Conservation (phyloP, 495 filamentous ascomycete species). For the Daldinia childiae region DNA sequence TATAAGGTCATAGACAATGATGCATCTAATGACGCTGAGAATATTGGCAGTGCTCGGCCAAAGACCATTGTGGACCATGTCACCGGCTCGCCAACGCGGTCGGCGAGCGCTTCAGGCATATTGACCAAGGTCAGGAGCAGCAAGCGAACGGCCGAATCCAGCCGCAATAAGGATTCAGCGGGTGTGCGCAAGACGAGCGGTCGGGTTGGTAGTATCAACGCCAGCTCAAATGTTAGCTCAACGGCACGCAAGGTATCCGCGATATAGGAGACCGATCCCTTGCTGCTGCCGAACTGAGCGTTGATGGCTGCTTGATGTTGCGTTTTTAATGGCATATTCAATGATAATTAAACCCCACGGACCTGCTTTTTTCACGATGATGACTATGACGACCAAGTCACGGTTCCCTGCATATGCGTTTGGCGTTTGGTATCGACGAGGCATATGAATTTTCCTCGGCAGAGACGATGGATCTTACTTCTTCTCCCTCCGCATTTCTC, state of each 20-base stretch:
- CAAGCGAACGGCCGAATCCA: slow-evolving; percentile 67
- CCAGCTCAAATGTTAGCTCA: slow-evolving; percentile 41
- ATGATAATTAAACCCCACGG: slow-evolving; percentile 31
- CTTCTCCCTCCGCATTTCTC: slow-evolving; percentile 1
- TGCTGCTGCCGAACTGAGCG: slow-evolving; percentile 6
- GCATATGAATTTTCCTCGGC: slow-evolving; percentile 29
- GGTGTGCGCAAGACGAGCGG: slow-evolving; percentile 92
- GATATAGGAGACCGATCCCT: slow-evolving; percentile 29
- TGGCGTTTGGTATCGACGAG: slow-evolving; percentile 44
- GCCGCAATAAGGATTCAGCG: slow-evolving; percentile 59
- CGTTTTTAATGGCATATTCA: slow-evolving; percentile 35
- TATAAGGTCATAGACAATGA: slow-evolving; percentile 65
- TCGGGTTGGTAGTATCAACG: slow-evolving; percentile 82
- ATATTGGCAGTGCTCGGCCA: slow-evolving; percentile 60
- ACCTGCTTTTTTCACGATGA: slow-evolving; percentile 45
- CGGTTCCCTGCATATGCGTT: slow-evolving; percentile 44
- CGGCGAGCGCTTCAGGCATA: slow-evolving; percentile 73
- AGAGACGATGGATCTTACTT: slow-evolving; percentile 23
- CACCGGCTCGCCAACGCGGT: slow-evolving; percentile 50
- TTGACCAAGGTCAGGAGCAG: slow-evolving; percentile 78
- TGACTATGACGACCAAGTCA: slow-evolving; percentile 46
- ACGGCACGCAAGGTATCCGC: slow-evolving; percentile 57
- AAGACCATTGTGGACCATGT: slow-evolving; percentile 67
- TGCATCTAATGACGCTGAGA: slow-evolving; percentile 64
- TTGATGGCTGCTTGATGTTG: slow-evolving; percentile 20